A percentile compares a stretch with the other conserved stretches of the same genome.
Evolutionary conservation across 768 basidiomycete genomes (phyloP).

Genomic region (Hericium alpestre): DNA sequence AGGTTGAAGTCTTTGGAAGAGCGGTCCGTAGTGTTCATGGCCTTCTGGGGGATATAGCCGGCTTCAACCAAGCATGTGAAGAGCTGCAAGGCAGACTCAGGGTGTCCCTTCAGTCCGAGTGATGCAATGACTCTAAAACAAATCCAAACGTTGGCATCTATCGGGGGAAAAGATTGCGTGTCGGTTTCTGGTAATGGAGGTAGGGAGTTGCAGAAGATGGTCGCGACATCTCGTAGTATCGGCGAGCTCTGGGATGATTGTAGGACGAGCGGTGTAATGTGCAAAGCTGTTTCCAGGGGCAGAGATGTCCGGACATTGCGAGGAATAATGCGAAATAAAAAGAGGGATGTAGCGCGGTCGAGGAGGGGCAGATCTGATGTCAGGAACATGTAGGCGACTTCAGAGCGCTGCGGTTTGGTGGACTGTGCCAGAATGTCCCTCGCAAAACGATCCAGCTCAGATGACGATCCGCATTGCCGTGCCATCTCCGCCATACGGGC

Average conservation of each 20-base stretch:
- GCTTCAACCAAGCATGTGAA: slow-evolving; percentile 38
- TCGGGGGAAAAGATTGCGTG: background rate
- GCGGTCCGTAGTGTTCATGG: slow-evolving; percentile 29
- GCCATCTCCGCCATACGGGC: slow-evolving; percentile 21
- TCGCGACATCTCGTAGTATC: background rate
- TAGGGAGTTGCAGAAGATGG: background rate
- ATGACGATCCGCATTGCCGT: slow-evolving; percentile 20
- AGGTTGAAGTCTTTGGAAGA: slow-evolving; percentile 31
- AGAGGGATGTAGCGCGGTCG: background rate
- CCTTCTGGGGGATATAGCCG: slow-evolving; percentile 36
- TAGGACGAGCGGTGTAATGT: background rate
- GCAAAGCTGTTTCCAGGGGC: background rate
- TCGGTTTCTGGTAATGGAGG: background rate
- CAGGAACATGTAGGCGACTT: slow-evolving; percentile 3
- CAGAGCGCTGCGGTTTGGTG: background rate
- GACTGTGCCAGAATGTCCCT: slow-evolving; percentile 28
- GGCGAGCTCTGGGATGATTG: background rate
- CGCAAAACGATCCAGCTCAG: slow-evolving; percentile 28
- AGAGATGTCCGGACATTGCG: background rate
- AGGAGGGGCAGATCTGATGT: background rate
- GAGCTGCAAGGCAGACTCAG: slow-evolving; percentile 31
- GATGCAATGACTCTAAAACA: slow-evolving; percentile 35
- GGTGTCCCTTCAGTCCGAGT: slow-evolving; percentile 26
- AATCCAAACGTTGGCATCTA: slow-evolving; percentile 20
- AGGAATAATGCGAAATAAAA: background rate